phyloP scores from a whole-genome alignment of 2,329 filamentous ascomycete genomes.

The Aspergillus sp. region DNA sequence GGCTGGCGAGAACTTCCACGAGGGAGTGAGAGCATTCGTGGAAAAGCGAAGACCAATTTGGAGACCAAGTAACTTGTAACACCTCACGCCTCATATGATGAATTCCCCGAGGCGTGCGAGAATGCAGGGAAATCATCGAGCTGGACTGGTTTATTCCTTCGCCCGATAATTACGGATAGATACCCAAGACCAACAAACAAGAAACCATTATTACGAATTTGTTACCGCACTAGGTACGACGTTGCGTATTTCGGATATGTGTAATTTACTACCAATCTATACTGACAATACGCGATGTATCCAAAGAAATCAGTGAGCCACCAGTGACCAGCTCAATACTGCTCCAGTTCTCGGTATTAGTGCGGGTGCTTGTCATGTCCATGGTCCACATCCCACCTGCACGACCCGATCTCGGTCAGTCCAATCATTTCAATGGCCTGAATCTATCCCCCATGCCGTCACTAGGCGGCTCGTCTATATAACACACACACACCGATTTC shows the following conservation, averaged over 20 bases:
- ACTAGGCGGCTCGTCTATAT: constrained; percentile 1
- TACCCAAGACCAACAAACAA: not conserved
- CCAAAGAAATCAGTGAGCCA: too few relatives aligned
- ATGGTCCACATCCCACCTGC: not conserved
- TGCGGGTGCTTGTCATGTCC: not conserved
- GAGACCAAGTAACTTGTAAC: constrained; percentile 39
- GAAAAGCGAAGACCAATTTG: constrained; percentile 69
- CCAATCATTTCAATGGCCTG: not conserved
- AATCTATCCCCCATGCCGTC: not conserved
- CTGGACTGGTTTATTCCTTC: not conserved
- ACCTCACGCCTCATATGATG: not conserved
- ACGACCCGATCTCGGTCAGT: constrained; percentile 6
- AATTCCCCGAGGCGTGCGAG: not conserved
- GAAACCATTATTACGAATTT: too few relatives aligned
- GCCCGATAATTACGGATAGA: not conserved
- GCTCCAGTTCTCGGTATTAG: not conserved
- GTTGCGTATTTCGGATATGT: too few relatives aligned
- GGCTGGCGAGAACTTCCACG: constrained; percentile 67
- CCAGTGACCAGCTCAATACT: not conserved
- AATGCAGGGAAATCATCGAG: not conserved
- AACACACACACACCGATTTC: not conserved
- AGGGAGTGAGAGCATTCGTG: constrained; percentile 72
- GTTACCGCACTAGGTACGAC: too few relatives aligned
- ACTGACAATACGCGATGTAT: too few relatives aligned
- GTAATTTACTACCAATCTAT: too few relatives aligned